These are phyloP conservation scores for Blastocystis hominis DNA, from an alignment of 352 stramenopile genomes.

Conservation along the genomic window DNA sequence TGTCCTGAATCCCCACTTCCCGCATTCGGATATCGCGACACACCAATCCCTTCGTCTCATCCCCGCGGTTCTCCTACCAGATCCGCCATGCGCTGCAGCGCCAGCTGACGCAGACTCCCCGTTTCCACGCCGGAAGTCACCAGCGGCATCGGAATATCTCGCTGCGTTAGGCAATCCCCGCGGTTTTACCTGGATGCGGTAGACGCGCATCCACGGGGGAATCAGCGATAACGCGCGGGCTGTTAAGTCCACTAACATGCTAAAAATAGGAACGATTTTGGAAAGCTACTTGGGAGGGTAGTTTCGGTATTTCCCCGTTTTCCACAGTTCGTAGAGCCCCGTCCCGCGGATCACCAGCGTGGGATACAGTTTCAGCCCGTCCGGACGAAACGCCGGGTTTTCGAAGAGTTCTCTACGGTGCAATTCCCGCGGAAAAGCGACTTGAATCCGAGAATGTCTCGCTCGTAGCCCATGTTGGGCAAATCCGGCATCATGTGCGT, in stretches of 20 bases:
- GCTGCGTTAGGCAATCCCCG: slow-evolving; percentile 25
- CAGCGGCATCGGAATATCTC: slow-evolving; percentile 92
- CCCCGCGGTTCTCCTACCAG: slow-evolving; percentile 63
- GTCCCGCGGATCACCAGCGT: slow-evolving; percentile 89
- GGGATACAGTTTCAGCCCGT: slow-evolving; percentile 90
- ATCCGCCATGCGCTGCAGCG: slow-evolving; percentile 80
- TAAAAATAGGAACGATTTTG: not conserved
- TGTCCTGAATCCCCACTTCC: slow-evolving; percentile 90
- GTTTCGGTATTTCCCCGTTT: slow-evolving; percentile 82
- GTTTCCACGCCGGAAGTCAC: slow-evolving; percentile 87
- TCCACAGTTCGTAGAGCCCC: slow-evolving; percentile 91
- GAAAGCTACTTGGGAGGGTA: slow-evolving; percentile 73
- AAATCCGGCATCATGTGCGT: slow-evolving; percentile 94
- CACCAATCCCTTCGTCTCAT: slow-evolving; percentile 65
- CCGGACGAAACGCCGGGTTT: slow-evolving; percentile 82
- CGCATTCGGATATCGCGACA: slow-evolving; percentile 86
- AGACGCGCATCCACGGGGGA: slow-evolving; percentile 85
- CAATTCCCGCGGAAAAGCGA: not conserved
- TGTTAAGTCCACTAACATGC: slow-evolving; percentile 76
- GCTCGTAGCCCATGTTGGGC: slow-evolving; percentile 88
- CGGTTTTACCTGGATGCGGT: slow-evolving; percentile 75
- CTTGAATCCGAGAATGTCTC: slow-evolving; percentile 82
- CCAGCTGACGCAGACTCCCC: slow-evolving; percentile 84
- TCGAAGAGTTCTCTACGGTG: slow-evolving; percentile 82
- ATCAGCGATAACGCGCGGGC: slow-evolving; percentile 82